Percentiles rank a stretch among this genome's conserved stretches.
Evolutionary conservation across 2,329 filamentous ascomycete species (phyloP).

Genomic region (Trichoderma pleuroti): DNA sequence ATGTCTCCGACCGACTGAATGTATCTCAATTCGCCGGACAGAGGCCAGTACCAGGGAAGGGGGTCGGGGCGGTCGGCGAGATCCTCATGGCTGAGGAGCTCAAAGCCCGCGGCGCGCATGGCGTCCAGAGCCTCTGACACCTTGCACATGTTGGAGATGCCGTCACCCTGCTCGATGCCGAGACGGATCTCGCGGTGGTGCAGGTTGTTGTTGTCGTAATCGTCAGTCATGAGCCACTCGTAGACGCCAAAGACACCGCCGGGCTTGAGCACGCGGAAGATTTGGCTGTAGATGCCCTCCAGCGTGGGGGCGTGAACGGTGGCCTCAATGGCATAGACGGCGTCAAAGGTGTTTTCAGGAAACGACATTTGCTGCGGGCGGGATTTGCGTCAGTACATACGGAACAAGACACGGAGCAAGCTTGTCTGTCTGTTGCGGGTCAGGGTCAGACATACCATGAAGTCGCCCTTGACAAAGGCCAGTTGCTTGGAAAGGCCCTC

Average conservation of each 20-base stretch:
- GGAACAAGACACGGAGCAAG: not conserved
- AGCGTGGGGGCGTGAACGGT: constrained; percentile 87
- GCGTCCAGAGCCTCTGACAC: constrained; percentile 73
- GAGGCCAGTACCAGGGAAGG: constrained; percentile 20
- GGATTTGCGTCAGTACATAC: not conserved
- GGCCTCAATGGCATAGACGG: constrained; percentile 91
- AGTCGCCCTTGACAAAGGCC: constrained; percentile 84
- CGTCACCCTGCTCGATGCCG: constrained; percentile 87
- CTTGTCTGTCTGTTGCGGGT: too few relatives aligned
- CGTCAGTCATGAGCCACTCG: constrained; percentile 95
- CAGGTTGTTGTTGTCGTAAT: constrained; percentile 82
- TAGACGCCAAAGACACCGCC: constrained; percentile 91
- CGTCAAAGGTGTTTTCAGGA: constrained; percentile 82
- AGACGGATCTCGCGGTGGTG: constrained; percentile 82
- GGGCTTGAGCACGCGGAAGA: constrained; percentile 89
- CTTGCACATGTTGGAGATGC: constrained; percentile 92
- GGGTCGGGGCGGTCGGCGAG: constrained; percentile 49
- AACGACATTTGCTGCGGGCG: constrained; percentile 68
- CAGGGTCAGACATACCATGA: constrained; percentile 65
- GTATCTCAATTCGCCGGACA: constrained; percentile 64
- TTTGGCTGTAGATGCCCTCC: constrained; percentile 84
- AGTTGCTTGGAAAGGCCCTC: constrained; percentile 75
- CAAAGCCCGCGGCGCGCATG: constrained; percentile 80
- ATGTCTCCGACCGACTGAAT: constrained; percentile 76
- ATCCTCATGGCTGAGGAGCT: constrained; percentile 56